Evolutionary conservation across 306 rosid species (phyloP), one percentile per base, ranked within the genome.

Genomic region (Lagenaria siceraria): DNA sequence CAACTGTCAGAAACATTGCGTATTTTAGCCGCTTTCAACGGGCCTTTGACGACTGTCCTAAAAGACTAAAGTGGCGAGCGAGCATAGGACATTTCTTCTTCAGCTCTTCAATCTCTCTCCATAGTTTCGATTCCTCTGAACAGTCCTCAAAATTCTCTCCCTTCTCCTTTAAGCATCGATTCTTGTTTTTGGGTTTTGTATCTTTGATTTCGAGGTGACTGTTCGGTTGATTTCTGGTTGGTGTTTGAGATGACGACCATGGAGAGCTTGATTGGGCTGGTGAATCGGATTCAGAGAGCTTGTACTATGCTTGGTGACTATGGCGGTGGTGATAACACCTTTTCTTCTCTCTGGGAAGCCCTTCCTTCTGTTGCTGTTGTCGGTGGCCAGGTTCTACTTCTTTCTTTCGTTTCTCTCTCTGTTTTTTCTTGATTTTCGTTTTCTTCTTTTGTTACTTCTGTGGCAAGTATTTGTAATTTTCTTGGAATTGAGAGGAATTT

Each of bases 211-310:
- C 68, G 51, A 46, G 48, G 27, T 66, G 33, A 33, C 19, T 77
- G 33, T 65, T 48, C 52, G 68, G 60, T 62, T 22, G 78, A 9
- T 33, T 22, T 48, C 22, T 60, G 19, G 48, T 11, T 22, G 31
- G 62, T 63, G 52, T 36, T 54, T 43, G n/a, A 62, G 78, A 91
- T 92, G 98, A 43, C 95, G 73, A 88, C 90, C 42, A 95, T 95
- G 99, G 97, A 90, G 83, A 95, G 97, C 86, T 95, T 95, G 89
- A 95, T 95, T 61, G 97, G 97, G 0, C 73, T 95, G 84, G 99
- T 95, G 31, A 95, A 95, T 79, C 80, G 99, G 71, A 95, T 95
- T 38, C 99, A 95, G 84, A 84, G 92, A 43, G 97, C 97, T 14
- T 95, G 99, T 84, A 95, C 99, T 54, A 85, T 81, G 46, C 97